Evolutionary conservation across 176 grass and related monocot species (phyloP).

Genomic region (Bonia amplexicaulis): DNA sequence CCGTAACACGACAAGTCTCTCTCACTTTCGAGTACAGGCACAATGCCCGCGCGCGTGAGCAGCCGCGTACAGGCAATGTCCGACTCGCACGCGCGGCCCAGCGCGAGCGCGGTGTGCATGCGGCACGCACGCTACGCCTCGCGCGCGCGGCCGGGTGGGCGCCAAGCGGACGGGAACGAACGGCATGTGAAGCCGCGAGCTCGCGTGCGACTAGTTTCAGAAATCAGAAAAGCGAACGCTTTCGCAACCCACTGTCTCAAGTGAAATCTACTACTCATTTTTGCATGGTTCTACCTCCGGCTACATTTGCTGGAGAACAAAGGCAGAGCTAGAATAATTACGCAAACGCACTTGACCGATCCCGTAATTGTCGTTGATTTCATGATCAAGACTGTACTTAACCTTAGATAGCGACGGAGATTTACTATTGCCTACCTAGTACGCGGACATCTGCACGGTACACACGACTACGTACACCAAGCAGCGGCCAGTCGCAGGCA

Average conservation of each 20-base stretch:
- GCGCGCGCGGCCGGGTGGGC: neutral
- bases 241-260: too few relatives aligned
- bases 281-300: neutral
- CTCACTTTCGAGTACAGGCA: neutral
- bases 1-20: conserved; percentile 1
- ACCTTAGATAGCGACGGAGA: neutral
- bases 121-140: neutral
- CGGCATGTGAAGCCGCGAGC: conserved; percentile 13
- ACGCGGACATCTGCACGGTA: neutral
- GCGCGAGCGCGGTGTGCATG: neutral
- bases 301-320: neutral
- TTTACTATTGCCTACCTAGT: neutral
- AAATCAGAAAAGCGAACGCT: neutral
- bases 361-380: neutral
- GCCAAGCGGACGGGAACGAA: neutral
- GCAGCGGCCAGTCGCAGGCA: neutral
- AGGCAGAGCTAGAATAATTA: neutral
- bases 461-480: neutral
- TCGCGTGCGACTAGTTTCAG: neutral
- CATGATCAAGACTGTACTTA: neutral
- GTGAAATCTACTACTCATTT: neutral
- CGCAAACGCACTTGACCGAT: neutral
- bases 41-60: neutral
- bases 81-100: neutral
- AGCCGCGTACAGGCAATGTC: neutral